Evolutionary conservation across 2,329 filamentous ascomycete species (phyloP).

Genomic region (Aspergillus fischeri): DNA sequence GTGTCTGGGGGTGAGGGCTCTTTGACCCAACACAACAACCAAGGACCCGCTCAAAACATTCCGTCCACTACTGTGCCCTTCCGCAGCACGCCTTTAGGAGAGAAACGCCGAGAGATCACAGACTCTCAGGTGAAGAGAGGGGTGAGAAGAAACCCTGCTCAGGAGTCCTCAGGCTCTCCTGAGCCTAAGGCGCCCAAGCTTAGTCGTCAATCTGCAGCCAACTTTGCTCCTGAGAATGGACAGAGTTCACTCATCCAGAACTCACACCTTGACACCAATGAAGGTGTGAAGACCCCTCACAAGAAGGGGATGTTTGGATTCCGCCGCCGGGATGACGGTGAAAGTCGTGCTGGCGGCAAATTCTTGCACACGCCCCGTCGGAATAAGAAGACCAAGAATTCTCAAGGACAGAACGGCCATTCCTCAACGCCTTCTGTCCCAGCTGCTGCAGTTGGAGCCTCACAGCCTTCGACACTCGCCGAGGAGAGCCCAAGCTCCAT

Average conservation of each 20-base stretch:
- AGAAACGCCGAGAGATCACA: neutral
- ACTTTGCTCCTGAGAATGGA: neutral
- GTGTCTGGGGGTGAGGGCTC: neutral
- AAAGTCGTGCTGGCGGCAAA: slow-evolving; percentile 1
- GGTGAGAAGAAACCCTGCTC: slow-evolving; percentile 1
- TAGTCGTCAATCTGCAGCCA: neutral
- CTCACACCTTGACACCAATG: neutral
- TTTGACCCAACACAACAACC: slow-evolving; percentile 5
- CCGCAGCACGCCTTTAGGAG: neutral
- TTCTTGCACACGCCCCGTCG: slow-evolving; percentile 8
- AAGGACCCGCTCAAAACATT: neutral
- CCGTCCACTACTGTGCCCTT: slow-evolving; percentile 1
- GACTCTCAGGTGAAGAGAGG: neutral
- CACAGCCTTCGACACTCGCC: neutral
- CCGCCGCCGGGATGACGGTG: slow-evolving; percentile 12
- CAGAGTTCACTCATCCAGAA: neutral
- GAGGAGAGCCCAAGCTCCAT: slow-evolving; percentile 7
- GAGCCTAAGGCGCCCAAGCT: neutral
- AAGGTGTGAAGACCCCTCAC: slow-evolving; percentile 5
- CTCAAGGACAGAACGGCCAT: neutral
- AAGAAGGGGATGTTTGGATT: slow-evolving; percentile 17
- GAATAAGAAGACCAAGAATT: neutral
- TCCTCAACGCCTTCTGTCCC: slow-evolving; percentile 4
- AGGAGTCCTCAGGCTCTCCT: slow-evolving; percentile 6
- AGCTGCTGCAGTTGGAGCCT: neutral